These are phyloP conservation scores for Fusarium virguliforme DNA, from an alignment of 2,329 filamentous ascomycete species.

Conservation along the genomic window DNA sequence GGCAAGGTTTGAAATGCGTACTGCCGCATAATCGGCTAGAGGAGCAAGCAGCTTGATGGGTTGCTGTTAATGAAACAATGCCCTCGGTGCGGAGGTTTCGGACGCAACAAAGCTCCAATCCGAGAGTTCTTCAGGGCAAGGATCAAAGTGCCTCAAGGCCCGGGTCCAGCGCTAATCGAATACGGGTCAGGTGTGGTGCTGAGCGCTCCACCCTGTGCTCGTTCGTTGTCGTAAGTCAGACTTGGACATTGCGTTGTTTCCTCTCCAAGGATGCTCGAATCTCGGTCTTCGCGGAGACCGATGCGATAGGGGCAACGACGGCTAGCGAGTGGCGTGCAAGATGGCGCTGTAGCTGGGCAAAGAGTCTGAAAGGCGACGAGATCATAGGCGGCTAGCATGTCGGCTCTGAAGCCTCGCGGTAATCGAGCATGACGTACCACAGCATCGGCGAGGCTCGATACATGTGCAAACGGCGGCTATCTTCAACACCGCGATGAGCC, in stretches of 20 bases:
- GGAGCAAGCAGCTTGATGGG: conserved; percentile 3
- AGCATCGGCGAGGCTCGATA: not conserved
- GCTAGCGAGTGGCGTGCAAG: conserved; percentile 21
- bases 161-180: conserved; percentile 36
- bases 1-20: not conserved
- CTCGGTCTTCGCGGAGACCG: conserved; percentile 17
- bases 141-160: conserved; percentile 33
- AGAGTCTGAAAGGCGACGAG: conserved; percentile 11
- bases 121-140: conserved; percentile 27
- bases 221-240: conserved; percentile 29
- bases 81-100: conserved; percentile 40
- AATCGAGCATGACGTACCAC: conserved; percentile 11
- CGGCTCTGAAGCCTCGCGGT: conserved; percentile 1
- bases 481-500: conserved; percentile 12
- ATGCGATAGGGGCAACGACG: conserved; percentile 18
- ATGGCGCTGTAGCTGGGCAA: conserved; percentile 9
- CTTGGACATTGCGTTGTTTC: conserved; percentile 15
- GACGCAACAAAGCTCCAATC: conserved; percentile 22
- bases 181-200: conserved; percentile 35
- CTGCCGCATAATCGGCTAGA: conserved; percentile 4
- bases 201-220: conserved; percentile 37
- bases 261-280: conserved; percentile 14
- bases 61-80: conserved; percentile 28
- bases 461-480: not conserved
- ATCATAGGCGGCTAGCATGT: not conserved